Conservation (phyloP, 345 rosid species). For the Nephelium lappaceum region DNA sequence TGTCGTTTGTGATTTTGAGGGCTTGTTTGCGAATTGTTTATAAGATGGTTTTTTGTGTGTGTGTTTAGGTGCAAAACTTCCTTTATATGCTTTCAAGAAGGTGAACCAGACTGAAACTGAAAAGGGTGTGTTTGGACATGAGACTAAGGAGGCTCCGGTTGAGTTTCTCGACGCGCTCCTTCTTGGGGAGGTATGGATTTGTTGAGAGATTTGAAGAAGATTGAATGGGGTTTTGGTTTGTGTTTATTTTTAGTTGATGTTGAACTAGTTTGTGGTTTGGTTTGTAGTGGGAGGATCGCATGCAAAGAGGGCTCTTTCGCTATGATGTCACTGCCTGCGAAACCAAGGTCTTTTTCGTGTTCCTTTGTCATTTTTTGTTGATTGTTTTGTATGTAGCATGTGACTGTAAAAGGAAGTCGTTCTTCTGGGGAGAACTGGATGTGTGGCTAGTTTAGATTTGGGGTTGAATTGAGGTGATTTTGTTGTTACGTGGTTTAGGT, state of each 20-base stretch:
- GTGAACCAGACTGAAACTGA: conserved; percentile 29
- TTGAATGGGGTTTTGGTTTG: neutral
- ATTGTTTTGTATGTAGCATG: neutral
- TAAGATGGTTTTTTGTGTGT: conserved; percentile 1
- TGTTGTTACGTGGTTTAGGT: conserved; percentile 47
- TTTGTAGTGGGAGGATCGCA: conserved; percentile 92
- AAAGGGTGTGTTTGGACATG: conserved; percentile 31
- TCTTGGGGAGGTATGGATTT: conserved; percentile 71
- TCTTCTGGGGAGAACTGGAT: no score
- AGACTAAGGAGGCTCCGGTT: conserved; percentile 49
- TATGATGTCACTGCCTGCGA: conserved; percentile 96
- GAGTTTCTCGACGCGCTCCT: conserved; percentile 73
- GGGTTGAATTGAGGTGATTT: conserved; percentile 10
- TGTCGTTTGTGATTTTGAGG: neutral
- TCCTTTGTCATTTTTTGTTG: neutral
- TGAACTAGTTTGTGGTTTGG: conserved; percentile 20
- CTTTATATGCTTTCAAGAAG: conserved; percentile 73
- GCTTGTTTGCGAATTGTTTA: neutral
- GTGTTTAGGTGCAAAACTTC: conserved; percentile 67
- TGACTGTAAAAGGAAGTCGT: neutral
- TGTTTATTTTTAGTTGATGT: neutral
- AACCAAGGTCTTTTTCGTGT: conserved; percentile 62
- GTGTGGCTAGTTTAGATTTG: neutral
- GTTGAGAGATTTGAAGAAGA: conserved; percentile 4
- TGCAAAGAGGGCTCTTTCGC: conserved; percentile 89